Base-by-base conservation (phyloP, 345 rosid species). In the Alliaria petiolata region DNA sequence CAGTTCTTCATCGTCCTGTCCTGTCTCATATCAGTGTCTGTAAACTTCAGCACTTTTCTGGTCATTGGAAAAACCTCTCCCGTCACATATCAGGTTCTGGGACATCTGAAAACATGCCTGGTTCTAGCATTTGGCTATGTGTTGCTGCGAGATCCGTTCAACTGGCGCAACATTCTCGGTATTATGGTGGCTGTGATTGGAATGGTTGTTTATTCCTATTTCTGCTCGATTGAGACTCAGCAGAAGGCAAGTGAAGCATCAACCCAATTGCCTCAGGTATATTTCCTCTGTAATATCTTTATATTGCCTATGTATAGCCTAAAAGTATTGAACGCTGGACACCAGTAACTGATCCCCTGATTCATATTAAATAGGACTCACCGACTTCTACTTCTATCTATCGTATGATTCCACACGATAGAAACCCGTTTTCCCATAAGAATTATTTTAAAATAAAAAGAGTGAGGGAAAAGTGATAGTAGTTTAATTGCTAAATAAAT, bases 61-160 rank as follows among this genome's bases (percentile, higher is more conserved):
- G 99, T 95, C 13, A 95, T 95, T 36, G 99, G 99, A 70, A 95
- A 95, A 83, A 95, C 99, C 67, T 95, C 99, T 76, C 99, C 99
- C 2, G 99, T 95, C 67, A 92, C 99, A 36, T 95, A 95, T 82
- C 99, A 95, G 78, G 99, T 95, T 55, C 86, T 95, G n/a, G 99
- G 99, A 51, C 99, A 95, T 82, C 82, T 95, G 45, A 95, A 95
- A 82, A 95, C 99, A 57, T 95, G 99, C 82, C 82, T 95, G 46
- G 98, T 95, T 72, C 85, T 95, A 87, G 97, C 97, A 26, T 95
- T 95, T 54, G 99, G 99, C 39, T 95, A 95, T 52, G 89, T 90
- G 69, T 85, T 95, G 57, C 88, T 95, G 53, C 87, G 54, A 19
- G 98, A 95, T 71, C 99, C 99, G 44, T 95, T 95, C 65, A 87